Evolutionary conservation across 768 basidiomycete species (phyloP).

Genomic region (Scleroderma bovista): DNA sequence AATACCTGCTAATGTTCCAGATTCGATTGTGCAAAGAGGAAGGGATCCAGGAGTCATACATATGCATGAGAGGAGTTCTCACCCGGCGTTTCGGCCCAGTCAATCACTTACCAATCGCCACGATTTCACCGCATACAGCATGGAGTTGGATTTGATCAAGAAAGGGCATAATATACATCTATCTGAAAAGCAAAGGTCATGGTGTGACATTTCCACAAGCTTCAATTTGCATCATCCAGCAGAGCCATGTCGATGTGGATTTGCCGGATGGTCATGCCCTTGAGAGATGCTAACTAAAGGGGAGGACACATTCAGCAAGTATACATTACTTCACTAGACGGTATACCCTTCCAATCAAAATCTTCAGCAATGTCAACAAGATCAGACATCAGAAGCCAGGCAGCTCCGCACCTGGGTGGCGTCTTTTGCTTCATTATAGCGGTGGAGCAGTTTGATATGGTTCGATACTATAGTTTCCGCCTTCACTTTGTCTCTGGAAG

Average conservation of each 20-base stretch:
- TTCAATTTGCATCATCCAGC: slow-evolving; percentile 44
- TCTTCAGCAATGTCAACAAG: slow-evolving; percentile 36
- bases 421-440: slow-evolving; percentile 80
- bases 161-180: too few relatives aligned
- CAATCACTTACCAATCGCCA: too few relatives aligned
- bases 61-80: too few relatives aligned
- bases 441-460: slow-evolving; percentile 69
- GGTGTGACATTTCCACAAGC: not conserved
- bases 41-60: too few relatives aligned
- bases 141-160: too few relatives aligned
- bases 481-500: slow-evolving; percentile 37
- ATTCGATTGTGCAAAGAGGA: not conserved
- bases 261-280: slow-evolving; percentile 65
- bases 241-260: slow-evolving; percentile 71
- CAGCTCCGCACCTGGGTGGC: slow-evolving; percentile 56
- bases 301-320: slow-evolving; percentile 9
- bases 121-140: too few relatives aligned
- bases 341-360: slow-evolving; percentile 70
- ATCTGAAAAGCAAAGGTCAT: not conserved
- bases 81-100: too few relatives aligned
- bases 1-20: too few relatives aligned
- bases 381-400: not conserved
- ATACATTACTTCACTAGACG: not conserved
- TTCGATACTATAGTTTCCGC: slow-evolving; percentile 55
- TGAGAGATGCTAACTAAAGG: slow-evolving; percentile 62